Evolutionary conservation across 2,329 filamentous ascomycete species (phyloP).

Genomic region (Aspergillus ochraceus): DNA sequence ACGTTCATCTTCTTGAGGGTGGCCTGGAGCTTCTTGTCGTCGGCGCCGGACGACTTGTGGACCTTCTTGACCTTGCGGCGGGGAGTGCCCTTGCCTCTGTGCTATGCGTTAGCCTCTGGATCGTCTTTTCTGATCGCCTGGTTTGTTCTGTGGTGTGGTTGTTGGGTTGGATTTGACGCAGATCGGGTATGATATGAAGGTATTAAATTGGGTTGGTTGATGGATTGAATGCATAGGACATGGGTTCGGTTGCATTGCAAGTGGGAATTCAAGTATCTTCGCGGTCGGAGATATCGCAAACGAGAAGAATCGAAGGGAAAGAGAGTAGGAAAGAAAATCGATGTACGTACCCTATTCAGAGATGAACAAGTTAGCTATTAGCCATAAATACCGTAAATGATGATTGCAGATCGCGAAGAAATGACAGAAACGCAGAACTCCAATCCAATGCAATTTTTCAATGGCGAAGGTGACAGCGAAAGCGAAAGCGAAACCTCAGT

Average conservation of each 20-base stretch:
- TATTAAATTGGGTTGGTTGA: background rate
- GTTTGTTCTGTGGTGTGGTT: background rate
- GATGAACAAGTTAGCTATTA: constrained; percentile 1
- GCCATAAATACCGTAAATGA: background rate
- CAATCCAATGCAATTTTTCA: no score
- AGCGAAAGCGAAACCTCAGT: background rate
- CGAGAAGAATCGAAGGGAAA: background rate
- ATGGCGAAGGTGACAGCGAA: no score
- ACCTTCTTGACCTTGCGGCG: constrained; percentile 98
- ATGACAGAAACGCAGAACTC: background rate
- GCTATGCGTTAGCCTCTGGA: background rate
- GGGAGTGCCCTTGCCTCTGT: constrained; percentile 94
- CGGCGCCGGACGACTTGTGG: constrained; percentile 85
- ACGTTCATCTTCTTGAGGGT: constrained; percentile 99
- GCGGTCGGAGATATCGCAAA: background rate
- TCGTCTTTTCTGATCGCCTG: background rate
- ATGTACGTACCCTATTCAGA: constrained; percentile 7
- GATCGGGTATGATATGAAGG: background rate
- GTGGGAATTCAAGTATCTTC: background rate
- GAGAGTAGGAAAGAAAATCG: background rate
- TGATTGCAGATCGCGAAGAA: background rate
- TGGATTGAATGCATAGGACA: no score
- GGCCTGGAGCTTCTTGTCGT: constrained; percentile 99
- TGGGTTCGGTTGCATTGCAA: no score
- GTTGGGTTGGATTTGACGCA: background rate